Base-by-base conservation (phyloP, 306 rosid species). In the Lablab purpureus region DNA sequence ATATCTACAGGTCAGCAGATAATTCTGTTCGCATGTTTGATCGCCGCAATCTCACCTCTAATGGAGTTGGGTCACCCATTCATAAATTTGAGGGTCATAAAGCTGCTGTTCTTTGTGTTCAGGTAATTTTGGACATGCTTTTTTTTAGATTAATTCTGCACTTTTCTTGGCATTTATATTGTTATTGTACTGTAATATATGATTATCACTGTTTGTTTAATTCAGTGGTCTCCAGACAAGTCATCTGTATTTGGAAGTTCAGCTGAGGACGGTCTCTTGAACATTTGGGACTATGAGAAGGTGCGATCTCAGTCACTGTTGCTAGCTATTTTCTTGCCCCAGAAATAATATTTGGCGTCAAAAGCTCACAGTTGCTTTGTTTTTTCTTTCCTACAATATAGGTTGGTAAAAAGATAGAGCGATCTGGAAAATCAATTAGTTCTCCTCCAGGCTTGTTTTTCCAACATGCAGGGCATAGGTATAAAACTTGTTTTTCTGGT, bases 401-500 rank as follows among this genome's bases (percentile, higher is more conserved):
- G 99, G 87, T 91, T 82, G 85, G 93, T 80, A 91, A 90, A 78
- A 92, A 88, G 87, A 84, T 71, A 30, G 98, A 96, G 88, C 94
- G 88, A 79, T 74, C 89, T 45, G 82, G 93, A 76, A 94, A 82
- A 83, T 75, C 88, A 51, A 76, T 89, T 56, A 85, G 58, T 81
- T 74, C 94, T 82, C 91, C 97, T 70, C 85, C 94, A 6, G 99
- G 98, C 74, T 83, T 96, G 91, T 90, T 96, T 83, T 96, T 96
- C 83, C 99, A 96, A 81, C 99, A 96, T 85, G 99, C 98, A 68
- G 99, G 99, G 77, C 99, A 96, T 91, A 96, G 99, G 99, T 95
- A 76, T 75, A 77, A 23, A 28, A 36, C 59, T 76, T 21, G 7
- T 71, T 67, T 79, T 72, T 84, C 22, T 67, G 55, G 46, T 59